These are phyloP conservation scores for Pugionium cornutum DNA, from an alignment of 345 rosid genomes.

Conservation along the genomic window DNA sequence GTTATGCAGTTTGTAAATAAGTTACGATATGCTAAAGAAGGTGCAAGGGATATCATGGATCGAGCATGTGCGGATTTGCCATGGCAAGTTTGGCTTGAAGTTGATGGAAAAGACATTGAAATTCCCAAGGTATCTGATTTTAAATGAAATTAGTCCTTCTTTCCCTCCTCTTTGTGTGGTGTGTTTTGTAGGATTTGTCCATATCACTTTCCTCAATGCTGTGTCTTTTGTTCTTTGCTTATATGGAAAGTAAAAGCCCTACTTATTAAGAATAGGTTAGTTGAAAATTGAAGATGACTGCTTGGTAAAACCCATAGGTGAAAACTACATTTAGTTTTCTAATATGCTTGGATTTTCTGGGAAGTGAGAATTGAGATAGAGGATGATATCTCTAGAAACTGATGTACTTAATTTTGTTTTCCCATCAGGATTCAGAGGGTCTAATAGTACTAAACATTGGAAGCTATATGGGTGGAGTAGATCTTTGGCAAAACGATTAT, in stretches of 20 bases:
- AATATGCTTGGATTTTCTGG: constrained; percentile 1
- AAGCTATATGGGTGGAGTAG: constrained; percentile 94
- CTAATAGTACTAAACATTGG: constrained; percentile 78
- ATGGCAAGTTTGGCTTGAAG: constrained; percentile 88
- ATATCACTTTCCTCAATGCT: constrained; percentile 7
- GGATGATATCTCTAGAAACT: constrained; percentile 8
- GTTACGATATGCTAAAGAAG: constrained; percentile 84
- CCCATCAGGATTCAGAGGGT: constrained; percentile 71
- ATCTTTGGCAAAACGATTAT: constrained; percentile 84
- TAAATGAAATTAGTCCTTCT: background rate
- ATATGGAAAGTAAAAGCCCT: background rate
- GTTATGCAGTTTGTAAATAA: constrained; percentile 73
- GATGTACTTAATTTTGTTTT: constrained; percentile 5
- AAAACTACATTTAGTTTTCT: background rate
- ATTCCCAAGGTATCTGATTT: constrained; percentile 60
- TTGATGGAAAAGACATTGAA: constrained; percentile 71
- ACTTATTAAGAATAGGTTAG: background rate
- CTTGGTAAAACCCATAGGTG: background rate
- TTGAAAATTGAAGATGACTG: background rate
- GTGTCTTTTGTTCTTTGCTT: constrained; percentile 19
- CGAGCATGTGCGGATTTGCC: constrained; percentile 87
- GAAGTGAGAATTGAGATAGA: constrained; percentile 3
- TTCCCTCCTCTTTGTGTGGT: constrained; percentile 2
- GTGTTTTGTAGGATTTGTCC: constrained; percentile 15
- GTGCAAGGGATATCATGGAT: constrained; percentile 86